Base-by-base conservation (phyloP, 2,329 filamentous ascomycete species). In the Diaporthe sp. region DNA sequence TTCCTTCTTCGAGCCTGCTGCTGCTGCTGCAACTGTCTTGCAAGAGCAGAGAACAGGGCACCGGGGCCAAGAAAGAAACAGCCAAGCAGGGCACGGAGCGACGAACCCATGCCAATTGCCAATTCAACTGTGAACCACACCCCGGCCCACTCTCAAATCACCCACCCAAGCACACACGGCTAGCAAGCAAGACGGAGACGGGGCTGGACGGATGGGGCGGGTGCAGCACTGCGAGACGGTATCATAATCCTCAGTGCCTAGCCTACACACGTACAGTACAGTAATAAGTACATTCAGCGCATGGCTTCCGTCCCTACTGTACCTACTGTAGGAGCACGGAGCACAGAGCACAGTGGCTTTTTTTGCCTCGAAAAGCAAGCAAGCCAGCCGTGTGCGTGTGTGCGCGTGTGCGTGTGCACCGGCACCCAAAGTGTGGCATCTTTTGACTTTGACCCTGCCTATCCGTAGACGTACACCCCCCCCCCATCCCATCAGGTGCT, bases 21-120 rank as follows among this genome's bases (percentile, higher is more conserved):
- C 47, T 42, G 47, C 47, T 42, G 47, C 71, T 47, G 49, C 47
- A 63, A 28, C 49, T 44, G 71, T 73, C 39, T 51, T 47, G 49
- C 49, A 58, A 61, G 68, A 57, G 63, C 68, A 72, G 58, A 71
- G 73, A 65, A 58, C 68, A 75, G 68, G 73, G 73, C 73, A 65
- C 73, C 49, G 28, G 68, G 67, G 70, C 73, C 57, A 75, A 71
- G 53, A 71, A 63, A 72, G 60, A 65, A 61, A 55, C 55, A 58
- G 75, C 65, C 75, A 76, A 76, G 75, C 72, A 71, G 57, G 61
- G 49, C 44, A 42, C 49, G 71, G 55, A 60, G 61, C 39, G 39
- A 47, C 42, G 42, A 47, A 65, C 49, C 63, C 71, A 57, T 67
- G 70, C 28, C 65, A 42, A 70, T 70, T 70, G 65, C 49, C 65